Base-by-base conservation (phyloP, 495 filamentous ascomycete species). In the Symbiotaphrina buchneri region DNA sequence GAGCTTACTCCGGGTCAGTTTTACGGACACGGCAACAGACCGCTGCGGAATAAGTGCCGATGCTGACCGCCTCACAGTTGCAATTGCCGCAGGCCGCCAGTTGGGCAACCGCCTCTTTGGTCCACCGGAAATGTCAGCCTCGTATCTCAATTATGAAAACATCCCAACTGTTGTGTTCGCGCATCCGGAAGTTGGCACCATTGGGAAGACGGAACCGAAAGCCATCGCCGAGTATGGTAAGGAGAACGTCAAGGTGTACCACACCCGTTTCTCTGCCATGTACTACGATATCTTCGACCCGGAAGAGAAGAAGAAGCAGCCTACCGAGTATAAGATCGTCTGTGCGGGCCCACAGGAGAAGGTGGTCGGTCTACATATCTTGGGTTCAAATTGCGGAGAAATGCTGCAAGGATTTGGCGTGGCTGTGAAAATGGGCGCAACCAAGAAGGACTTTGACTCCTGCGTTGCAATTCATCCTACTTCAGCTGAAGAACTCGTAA, bases 381-480 rank as follows among this genome's bases (percentile, higher is more conserved):
- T 84, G 46, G 78, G 78, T 14, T 35, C 60, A n/a, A 73, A 69
- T 10, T 67, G 63, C 46, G 60, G 53, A 25, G 85, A 95, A 71
- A 91, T 93, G 61, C 52, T 93, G 39, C 85, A 95, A 50, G 85
- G 85, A 13, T 93, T 92, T 52, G 85, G 85, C 28, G 84, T 94
- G 10, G 84, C 84, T 5, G 55, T 97, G 27, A 94, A 91, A 69
- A 94, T 97, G 84, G 85, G 87, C 31, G 85, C 85, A 22, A 93
- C 80, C 22, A 97, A 97, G 71, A 56, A 59, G 41, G 85, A 94
- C 45, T 90, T 97, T 50, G 85, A 97, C 48, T 71, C 55, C 42
- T 93, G 84, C 52, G 78, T 94, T 30, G 80, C 84, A 14, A 92
- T 94, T 39, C 84, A 94, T 51, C 83, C 83, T 18, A 90, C 82